Evolutionary conservation across 148 eudicot genomes (phyloP).

Genomic region (Fallopia convolvulus): DNA sequence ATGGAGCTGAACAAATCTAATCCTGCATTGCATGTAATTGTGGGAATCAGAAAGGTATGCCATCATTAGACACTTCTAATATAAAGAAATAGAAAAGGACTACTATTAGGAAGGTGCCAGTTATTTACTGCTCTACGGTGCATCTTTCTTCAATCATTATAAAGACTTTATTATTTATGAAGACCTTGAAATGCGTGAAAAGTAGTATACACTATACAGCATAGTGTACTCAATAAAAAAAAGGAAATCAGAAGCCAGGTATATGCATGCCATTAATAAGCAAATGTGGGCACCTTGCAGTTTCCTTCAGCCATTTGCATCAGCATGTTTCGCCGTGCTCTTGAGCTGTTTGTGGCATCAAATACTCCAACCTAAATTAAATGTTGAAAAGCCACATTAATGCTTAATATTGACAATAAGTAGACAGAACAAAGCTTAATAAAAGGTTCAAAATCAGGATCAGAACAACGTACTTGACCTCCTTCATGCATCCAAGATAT

Average conservation of each 20-base stretch:
- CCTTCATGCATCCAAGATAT: conserved; percentile 99
- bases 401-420: conserved; percentile 11
- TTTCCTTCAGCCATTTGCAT: conserved; percentile 98
- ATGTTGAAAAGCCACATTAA: neutral
- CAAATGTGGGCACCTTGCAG: conserved; percentile 66
- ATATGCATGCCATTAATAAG: neutral
- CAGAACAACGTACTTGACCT: conserved; percentile 69
- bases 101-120: neutral
- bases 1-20: neutral
- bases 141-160: too few species aligned
- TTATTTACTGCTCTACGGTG: neutral
- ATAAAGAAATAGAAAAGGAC: neutral
- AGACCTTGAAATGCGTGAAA: too few species aligned
- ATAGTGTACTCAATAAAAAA: neutral
- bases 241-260: neutral
- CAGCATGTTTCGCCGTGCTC: conserved; percentile 81
- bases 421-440: neutral
- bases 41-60: neutral
- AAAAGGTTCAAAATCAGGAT: conserved; percentile 11
- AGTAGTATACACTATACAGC: neutral
- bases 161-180: too few species aligned
- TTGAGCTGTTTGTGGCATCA: conserved; percentile 96
- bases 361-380: conserved; percentile 75
- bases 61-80: neutral
- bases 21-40: neutral